Base-by-base conservation (phyloP, 164 flowering plant species). In the Kalanchoe fedtschenkoi region DNA sequence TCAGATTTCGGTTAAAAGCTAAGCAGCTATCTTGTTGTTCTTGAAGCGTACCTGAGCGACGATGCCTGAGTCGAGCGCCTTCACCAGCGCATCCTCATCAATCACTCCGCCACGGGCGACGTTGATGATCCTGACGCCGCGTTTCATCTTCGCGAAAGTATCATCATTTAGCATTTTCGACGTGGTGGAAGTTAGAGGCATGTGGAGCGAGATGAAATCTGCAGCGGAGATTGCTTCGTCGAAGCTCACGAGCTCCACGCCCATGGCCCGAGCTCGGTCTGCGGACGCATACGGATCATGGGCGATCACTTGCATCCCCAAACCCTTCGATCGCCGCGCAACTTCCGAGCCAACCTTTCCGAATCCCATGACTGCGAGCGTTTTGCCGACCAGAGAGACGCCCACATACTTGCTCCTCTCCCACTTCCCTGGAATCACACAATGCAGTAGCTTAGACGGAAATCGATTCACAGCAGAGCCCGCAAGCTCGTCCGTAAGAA, bases 61-160 rank as follows among this genome's bases (percentile, higher is more conserved):
- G 67, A 72, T 75, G 58, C 96, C 96, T 67, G 84, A 41, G 75
- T 88, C 89, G 46, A 88, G 69, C 34, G 96, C 96, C 72, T 78
- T 86, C 59, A 86, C 80, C 3, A 88, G 69, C 63, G 96, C 96
- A 3, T 86, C 92, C 71, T 88, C 96, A 68, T 88, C 96, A 63
- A 88, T 86, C 56, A 88, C 92, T 56, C 96, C 96, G 17, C 96
- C 96, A 44, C 96, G 96, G 66, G 96, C 96, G 68, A 88, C 96
- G 78, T 86, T 88, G 26, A 88, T 72, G 62, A 88, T 88, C 1
- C 88, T 71, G 33, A 84, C 86, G 46, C 96, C 96, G 69, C 81
- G 86, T 78, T 86, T 88, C 96, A 88, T 86, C 72, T 81, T 84
- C 6, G 83, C 81, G 77, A 88, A 88, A 56, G 81, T 74, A 32